Conservation (phyloP, 352 stramenopile species). For the Peronospora belbahrii region DNA sequence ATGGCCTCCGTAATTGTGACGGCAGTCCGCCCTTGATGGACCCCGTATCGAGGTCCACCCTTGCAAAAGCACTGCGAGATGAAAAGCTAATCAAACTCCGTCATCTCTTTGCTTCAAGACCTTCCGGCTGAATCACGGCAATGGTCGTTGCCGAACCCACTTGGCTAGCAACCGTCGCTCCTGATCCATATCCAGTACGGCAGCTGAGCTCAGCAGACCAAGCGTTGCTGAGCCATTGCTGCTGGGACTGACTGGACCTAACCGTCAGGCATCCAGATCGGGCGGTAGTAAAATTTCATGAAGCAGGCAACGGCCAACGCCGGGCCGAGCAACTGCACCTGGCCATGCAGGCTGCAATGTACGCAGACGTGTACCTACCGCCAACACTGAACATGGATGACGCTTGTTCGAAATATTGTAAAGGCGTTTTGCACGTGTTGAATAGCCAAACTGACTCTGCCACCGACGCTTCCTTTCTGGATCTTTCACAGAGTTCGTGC, state of each 20-base stretch:
- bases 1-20: not conserved
- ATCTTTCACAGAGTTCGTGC: not conserved
- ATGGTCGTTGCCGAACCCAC: too few relatives aligned
- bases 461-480: not conserved
- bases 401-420: constrained; percentile 9
- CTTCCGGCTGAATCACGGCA: too few relatives aligned
- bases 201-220: constrained; percentile 5
- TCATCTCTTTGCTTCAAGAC: too few relatives aligned
- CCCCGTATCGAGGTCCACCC: constrained; percentile 1
- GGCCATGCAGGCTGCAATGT: not conserved
- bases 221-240: not conserved
- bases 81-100: too few relatives aligned
- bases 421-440: not conserved
- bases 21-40: not conserved
- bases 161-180: constrained; percentile 18
- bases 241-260: too few relatives aligned
- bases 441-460: not conserved
- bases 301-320: constrained; percentile 7
- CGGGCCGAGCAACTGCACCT: constrained; percentile 13
- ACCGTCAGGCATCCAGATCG: too few relatives aligned
- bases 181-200: constrained; percentile 12
- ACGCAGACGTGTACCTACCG: constrained; percentile 8
- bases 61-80: too few relatives aligned
- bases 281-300: not conserved
- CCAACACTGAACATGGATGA: too few relatives aligned